Conservation (phyloP, 768 basidiomycete species). For the Calocybe cyanea region DNA sequence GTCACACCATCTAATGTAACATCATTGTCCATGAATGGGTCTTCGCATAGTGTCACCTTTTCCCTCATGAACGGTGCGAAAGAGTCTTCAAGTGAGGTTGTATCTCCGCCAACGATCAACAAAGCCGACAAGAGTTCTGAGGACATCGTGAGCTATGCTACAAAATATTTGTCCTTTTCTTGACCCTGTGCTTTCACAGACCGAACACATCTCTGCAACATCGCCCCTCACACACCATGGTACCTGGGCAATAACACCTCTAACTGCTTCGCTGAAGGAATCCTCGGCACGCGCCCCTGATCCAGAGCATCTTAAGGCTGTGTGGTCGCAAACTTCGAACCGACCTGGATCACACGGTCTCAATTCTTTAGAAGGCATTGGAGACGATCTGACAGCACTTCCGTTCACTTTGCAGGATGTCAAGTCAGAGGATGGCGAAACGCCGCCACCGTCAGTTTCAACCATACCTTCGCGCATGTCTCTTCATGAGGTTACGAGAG, state of each 20-base stretch:
- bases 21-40: conserved; percentile 2
- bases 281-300: conserved; percentile 67
- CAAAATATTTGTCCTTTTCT: neutral
- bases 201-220: conserved; percentile 43
- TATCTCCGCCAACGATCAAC: conserved; percentile 25
- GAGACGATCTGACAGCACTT: conserved; percentile 74
- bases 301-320: conserved; percentile 80
- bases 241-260: conserved; percentile 55
- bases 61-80: conserved; percentile 18
- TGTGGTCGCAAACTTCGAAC: conserved; percentile 79
- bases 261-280: conserved; percentile 61
- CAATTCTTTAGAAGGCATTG: conserved; percentile 82
- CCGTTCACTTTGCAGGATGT: conserved; percentile 83
- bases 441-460: conserved; percentile 61
- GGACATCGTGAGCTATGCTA: conserved; percentile 43
- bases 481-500: conserved; percentile 76
- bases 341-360: conserved; percentile 62
- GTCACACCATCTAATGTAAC: conserved; percentile 12
- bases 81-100: conserved; percentile 15
- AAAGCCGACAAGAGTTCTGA: conserved; percentile 52
- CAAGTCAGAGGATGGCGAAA: conserved; percentile 82
- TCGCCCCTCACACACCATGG: conserved; percentile 41
- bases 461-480: conserved; percentile 72
- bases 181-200: conserved; percentile 21
- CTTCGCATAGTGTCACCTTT: neutral